phyloP scores from a whole-genome alignment of 345 rosid genomes.

The Eucalyptus sp. region DNA sequence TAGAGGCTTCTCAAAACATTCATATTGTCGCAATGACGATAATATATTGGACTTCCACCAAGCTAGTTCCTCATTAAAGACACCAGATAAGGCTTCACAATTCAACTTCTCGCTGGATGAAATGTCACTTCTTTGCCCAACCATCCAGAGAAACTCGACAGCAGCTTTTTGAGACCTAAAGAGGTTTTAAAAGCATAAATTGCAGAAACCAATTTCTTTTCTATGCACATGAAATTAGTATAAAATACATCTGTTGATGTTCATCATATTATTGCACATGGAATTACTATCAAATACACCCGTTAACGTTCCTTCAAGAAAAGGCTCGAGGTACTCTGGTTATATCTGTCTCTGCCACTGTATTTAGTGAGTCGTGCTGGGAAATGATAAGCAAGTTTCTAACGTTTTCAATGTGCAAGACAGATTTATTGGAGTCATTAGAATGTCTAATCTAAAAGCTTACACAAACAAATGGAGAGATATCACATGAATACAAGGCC shows the following conservation, averaged over 20 bases:
- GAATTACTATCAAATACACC: not conserved
- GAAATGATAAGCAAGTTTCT: not conserved
- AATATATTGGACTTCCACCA: constrained; percentile 62
- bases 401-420: not conserved
- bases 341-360: not conserved
- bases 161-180: constrained; percentile 78
- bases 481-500: not conserved
- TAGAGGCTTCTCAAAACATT: constrained; percentile 36
- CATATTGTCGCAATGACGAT: constrained; percentile 55
- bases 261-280: not conserved
- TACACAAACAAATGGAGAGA: not conserved
- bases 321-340: not conserved
- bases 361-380: not conserved
- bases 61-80: constrained; percentile 33
- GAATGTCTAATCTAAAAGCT: not conserved
- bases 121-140: constrained; percentile 47
- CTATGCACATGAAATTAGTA: not conserved
- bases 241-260: not conserved
- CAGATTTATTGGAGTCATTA: not conserved
- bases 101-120: constrained; percentile 11
- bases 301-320: not conserved
- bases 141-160: constrained; percentile 85
- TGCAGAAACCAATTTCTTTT: not conserved
- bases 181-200: not conserved
- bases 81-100: constrained; percentile 27